These are phyloP conservation scores for Meyerozyma carpophila DNA, from an alignment of 1,139 yeast genomes.

Conservation along the genomic window DNA sequence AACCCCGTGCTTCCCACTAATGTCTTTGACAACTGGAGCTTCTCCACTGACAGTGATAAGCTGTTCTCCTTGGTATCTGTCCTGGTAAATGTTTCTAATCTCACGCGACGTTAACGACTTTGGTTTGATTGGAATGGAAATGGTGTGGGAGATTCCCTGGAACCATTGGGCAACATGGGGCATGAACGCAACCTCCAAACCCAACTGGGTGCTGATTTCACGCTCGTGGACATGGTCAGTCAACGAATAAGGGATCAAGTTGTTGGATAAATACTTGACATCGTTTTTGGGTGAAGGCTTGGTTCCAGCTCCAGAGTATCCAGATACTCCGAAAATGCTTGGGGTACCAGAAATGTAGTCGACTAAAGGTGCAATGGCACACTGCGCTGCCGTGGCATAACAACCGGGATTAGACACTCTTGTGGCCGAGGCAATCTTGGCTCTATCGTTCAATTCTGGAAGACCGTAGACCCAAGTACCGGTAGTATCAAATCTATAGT, in stretches of 20 bases:
- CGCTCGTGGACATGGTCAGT: conserved; percentile 96
- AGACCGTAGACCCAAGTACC: conserved; percentile 91
- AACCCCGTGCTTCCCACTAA: conserved; percentile 90
- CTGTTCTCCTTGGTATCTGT: conserved; percentile 82
- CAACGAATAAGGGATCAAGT: conserved; percentile 89
- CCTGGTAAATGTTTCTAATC: conserved; percentile 79
- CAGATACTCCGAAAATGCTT: conserved; percentile 89
- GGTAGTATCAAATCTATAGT: conserved; percentile 85
- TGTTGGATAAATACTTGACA: conserved; percentile 62
- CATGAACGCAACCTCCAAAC: conserved; percentile 75
- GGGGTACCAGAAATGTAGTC: conserved; percentile 68
- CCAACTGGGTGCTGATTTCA: conserved; percentile 80
- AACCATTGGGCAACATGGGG: conserved; percentile 99
- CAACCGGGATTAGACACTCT: conserved; percentile 97
- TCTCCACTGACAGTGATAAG: conserved; percentile 81
- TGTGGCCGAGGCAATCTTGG: conserved; percentile 61
- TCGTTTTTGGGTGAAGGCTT: conserved; percentile 97
- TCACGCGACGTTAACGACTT: conserved; percentile 73
- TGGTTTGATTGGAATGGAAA: conserved; percentile 77
- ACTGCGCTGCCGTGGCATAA: conserved; percentile 96
- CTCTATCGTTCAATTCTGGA: conserved; percentile 73
- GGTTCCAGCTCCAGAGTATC: conserved; percentile 98
- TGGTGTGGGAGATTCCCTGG: conserved; percentile 94
- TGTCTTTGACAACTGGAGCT: conserved; percentile 87
- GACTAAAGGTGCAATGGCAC: conserved; percentile 80